Evolutionary conservation across 2,329 filamentous ascomycete genomes (phyloP).

Genomic region (Colletotrichum liaoningense): DNA sequence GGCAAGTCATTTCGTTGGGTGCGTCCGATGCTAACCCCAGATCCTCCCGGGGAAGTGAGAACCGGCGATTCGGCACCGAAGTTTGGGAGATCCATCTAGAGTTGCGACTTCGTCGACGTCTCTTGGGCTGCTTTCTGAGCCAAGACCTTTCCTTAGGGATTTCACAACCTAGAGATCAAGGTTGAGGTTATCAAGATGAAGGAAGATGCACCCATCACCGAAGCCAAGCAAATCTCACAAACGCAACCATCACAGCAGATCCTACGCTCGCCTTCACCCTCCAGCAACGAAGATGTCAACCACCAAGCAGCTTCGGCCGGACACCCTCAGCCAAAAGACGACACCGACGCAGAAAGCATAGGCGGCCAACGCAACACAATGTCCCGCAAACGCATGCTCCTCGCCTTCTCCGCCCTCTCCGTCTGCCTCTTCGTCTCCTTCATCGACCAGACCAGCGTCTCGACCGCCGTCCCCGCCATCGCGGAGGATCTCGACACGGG

Average conservation of each 20-base stretch:
- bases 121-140: background rate
- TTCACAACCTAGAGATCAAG: background rate
- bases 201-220: background rate
- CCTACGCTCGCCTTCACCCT: background rate
- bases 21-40: background rate
- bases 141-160: background rate
- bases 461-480: slow-evolving; percentile 51
- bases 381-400: slow-evolving; percentile 45
- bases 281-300: slow-evolving; percentile 18
- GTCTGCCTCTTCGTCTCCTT: slow-evolving; percentile 48
- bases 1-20: background rate
- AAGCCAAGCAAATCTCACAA: background rate
- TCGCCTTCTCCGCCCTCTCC: slow-evolving; percentile 44
- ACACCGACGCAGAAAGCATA: slow-evolving; percentile 39
- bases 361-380: slow-evolving; percentile 48
- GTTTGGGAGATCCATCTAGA: background rate
- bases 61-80: slow-evolving; percentile 28
- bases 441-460: slow-evolving; percentile 50
- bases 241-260: background rate
- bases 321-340: background rate
- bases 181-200: slow-evolving; percentile 25
- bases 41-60: background rate
- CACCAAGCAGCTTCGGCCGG: background rate
- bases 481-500: slow-evolving; percentile 45
- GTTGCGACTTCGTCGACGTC: background rate